A percentile compares a stretch with the other conserved stretches of the same genome.
phyloP scores from a whole-genome alignment of 177 flowering plant genomes.

The Tripterygium wilfordii region DNA sequence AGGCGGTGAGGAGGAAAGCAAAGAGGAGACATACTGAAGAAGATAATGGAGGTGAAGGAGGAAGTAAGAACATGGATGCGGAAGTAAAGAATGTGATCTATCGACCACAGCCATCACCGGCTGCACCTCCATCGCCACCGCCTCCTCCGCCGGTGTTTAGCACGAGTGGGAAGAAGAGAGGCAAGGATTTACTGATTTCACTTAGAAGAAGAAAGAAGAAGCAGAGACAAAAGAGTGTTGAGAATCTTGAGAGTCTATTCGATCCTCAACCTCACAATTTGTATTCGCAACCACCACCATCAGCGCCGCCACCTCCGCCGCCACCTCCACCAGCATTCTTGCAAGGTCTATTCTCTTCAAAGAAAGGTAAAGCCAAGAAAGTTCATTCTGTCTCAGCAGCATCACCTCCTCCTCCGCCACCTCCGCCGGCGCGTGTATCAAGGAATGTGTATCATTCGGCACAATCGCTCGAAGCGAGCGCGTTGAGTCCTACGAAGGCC shows the following conservation, averaged over 20 bases:
- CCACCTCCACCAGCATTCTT: conserved; percentile 25
- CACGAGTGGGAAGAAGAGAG: conserved; percentile 27
- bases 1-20: conserved; percentile 16
- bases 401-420: conserved; percentile 15
- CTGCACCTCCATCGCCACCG: conserved; percentile 19
- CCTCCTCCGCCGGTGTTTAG: conserved; percentile 8
- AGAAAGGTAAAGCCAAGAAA: conserved; percentile 22
- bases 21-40: conserved; percentile 17
- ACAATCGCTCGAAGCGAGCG: background rate
- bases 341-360: conserved; percentile 25
- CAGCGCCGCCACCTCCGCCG: conserved; percentile 15
- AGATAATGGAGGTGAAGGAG: conserved; percentile 5
- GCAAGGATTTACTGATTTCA: conserved; percentile 24
- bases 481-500: background rate
- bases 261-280: background rate
- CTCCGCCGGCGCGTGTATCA: conserved; percentile 4
- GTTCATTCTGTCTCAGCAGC: conserved; percentile 3
- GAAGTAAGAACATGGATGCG: background rate
- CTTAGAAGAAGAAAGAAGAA: conserved; percentile 31
- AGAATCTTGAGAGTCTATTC: conserved; percentile 23
- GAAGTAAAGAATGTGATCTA: background rate
- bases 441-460: background rate
- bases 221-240: conserved; percentile 32
- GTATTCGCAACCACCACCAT: conserved; percentile 4
- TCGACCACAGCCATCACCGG: conserved; percentile 7